phyloP scores from a whole-genome alignment of 768 basidiomycete genomes.

The Hirschioporus abietinus region DNA sequence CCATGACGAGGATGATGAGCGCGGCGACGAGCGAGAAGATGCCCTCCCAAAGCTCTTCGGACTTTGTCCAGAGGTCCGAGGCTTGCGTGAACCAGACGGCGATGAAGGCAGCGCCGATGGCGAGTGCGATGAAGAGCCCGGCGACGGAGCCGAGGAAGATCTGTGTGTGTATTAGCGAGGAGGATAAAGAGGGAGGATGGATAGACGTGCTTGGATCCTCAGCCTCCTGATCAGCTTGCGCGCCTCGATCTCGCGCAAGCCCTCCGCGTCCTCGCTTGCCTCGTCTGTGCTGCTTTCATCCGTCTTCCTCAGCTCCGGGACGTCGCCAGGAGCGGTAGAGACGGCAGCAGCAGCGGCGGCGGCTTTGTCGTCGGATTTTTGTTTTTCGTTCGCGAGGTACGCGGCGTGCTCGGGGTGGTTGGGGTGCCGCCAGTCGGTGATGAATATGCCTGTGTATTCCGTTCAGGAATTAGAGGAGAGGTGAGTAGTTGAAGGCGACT shows the following conservation, averaged over 20 bases:
- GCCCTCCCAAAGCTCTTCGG: slow-evolving; percentile 95
- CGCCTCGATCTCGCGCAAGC: slow-evolving; percentile 6
- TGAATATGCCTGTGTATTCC: background rate
- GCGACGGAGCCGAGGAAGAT: slow-evolving; percentile 69
- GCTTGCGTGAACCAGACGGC: slow-evolving; percentile 95
- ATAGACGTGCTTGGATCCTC: slow-evolving; percentile 51
- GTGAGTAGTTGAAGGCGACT: too few relatives aligned
- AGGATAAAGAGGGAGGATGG: background rate
- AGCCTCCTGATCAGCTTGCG: slow-evolving; percentile 54
- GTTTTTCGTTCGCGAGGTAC: slow-evolving; percentile 10
- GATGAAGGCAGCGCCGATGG: slow-evolving; percentile 89
- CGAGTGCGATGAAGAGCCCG: slow-evolving; percentile 75
- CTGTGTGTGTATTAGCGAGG: slow-evolving; percentile 27
- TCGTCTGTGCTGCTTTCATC: slow-evolving; percentile 10
- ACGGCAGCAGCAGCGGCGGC: slow-evolving; percentile 10
- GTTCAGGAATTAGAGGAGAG: too few relatives aligned
- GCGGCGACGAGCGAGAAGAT: slow-evolving; percentile 66
- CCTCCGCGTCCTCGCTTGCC: slow-evolving; percentile 7
- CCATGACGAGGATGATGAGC: slow-evolving; percentile 90
- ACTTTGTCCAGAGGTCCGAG: slow-evolving; percentile 72
- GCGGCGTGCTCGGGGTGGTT: slow-evolving; percentile 15
- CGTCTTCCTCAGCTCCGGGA: slow-evolving; percentile 5
- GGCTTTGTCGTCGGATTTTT: slow-evolving; percentile 15
- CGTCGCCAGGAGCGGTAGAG: slow-evolving; percentile 6
- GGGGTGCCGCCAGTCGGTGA: background rate